Evolutionary conservation across 768 basidiomycete genomes (phyloP).

Genomic region (Termitomyces sp.): DNA sequence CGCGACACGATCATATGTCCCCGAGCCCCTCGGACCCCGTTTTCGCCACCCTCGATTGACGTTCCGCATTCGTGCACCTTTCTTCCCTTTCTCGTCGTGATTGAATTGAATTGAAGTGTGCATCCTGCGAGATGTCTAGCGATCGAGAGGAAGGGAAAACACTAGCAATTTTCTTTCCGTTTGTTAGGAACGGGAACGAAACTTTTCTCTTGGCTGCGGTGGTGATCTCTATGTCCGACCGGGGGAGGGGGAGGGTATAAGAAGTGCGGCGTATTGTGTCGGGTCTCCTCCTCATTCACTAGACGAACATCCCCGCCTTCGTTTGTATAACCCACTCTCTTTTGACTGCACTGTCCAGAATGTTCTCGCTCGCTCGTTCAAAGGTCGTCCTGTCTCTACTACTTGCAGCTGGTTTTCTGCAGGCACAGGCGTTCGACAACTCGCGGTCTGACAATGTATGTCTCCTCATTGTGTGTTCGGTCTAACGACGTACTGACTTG

Average conservation of each 20-base stretch:
- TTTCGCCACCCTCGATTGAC: neutral
- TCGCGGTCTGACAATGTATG: slow-evolving; percentile 34
- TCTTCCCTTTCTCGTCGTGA: neutral
- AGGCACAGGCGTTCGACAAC: slow-evolving; percentile 25
- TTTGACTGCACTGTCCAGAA: neutral
- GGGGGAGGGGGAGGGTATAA: neutral
- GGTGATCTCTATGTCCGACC: neutral
- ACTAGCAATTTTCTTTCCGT: neutral
- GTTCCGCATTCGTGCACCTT: too few relatives aligned
- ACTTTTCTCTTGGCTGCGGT: neutral
- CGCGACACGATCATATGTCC: neutral
- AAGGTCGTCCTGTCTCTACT: neutral
- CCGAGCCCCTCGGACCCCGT: neutral
- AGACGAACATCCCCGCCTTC: neutral
- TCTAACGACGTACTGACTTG: neutral
- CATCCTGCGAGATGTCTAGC: neutral
- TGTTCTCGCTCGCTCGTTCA: slow-evolving; percentile 1
- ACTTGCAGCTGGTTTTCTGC: slow-evolving; percentile 6
- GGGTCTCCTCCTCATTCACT: neutral
- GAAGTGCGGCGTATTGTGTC: neutral
- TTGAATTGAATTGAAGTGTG: neutral
- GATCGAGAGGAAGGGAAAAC: neutral
- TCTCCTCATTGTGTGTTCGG: neutral
- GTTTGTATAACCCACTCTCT: neutral
- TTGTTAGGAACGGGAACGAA: too few relatives aligned